Conservation (phyloP, 2,329 filamentous ascomycete genomes). For the Pyrenophora teres region DNA sequence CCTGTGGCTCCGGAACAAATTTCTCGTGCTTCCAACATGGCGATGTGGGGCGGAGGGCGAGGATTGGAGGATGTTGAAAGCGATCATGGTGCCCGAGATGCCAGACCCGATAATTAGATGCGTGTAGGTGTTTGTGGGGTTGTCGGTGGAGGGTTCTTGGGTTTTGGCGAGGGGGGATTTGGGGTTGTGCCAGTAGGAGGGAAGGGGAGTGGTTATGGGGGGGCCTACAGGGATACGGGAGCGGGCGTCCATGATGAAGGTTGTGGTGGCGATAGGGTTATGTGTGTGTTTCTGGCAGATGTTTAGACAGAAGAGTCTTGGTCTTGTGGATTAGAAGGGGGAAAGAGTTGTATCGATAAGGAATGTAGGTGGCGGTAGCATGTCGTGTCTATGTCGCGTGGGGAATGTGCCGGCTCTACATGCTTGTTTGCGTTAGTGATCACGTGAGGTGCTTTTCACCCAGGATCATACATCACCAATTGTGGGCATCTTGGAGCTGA, state of each 20-base stretch:
- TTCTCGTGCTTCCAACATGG: constrained; percentile 49
- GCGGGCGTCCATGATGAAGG: constrained; percentile 34
- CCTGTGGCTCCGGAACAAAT: constrained; percentile 50
- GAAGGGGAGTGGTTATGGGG: constrained; percentile 41
- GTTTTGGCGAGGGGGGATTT: constrained; percentile 45
- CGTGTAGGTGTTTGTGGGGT: constrained; percentile 34
- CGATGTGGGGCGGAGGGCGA: constrained; percentile 22
- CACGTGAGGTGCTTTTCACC: neutral
- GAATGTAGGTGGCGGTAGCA: neutral
- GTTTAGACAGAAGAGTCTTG: too few species aligned
- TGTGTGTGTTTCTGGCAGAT: too few species aligned
- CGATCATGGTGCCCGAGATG: constrained; percentile 48
- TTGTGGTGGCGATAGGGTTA: too few species aligned
- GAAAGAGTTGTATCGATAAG: neutral
- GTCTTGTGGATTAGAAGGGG: too few species aligned
- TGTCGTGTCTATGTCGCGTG: neutral
- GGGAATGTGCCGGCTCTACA: constrained; percentile 7
- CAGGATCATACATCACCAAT: too few species aligned
- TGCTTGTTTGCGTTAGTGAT: constrained; percentile 9
- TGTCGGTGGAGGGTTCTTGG: constrained; percentile 32
- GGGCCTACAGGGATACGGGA: constrained; percentile 36
- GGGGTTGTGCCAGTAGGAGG: constrained; percentile 51
- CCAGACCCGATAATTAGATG: constrained; percentile 49
- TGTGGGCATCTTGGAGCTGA: too few species aligned
- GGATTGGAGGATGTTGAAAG: constrained; percentile 40